Percentiles rank a stretch among this genome's conserved stretches.
phyloP scores from a whole-genome alignment of 1,139 yeast genomes.

The Protomyces inundatus region DNA sequence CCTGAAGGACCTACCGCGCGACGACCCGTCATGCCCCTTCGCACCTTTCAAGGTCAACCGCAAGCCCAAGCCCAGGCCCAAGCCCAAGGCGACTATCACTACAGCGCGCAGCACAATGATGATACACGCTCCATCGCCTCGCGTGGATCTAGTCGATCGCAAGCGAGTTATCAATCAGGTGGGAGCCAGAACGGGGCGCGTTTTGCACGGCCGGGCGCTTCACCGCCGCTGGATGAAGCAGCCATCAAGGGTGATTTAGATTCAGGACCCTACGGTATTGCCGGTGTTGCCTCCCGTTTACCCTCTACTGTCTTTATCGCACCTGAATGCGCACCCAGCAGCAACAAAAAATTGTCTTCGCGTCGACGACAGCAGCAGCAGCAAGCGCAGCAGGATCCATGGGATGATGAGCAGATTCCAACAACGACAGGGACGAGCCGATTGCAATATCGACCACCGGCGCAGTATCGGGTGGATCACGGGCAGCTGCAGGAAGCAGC shows the following conservation, averaged over 20 bases:
- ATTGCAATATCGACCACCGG: too few species aligned
- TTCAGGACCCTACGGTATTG: not conserved
- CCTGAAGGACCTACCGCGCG: not conserved
- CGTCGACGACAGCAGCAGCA: not conserved
- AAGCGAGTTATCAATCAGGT: not conserved
- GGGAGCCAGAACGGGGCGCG: too few species aligned
- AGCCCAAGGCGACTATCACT: too few species aligned
- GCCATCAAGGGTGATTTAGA: not conserved
- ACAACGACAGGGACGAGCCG: too few species aligned
- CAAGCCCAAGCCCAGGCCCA: not conserved
- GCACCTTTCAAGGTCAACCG: not conserved
- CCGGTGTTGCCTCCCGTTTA: not conserved
- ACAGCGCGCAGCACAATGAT: not conserved
- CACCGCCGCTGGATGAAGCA: too few species aligned
- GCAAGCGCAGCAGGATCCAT: not conserved
- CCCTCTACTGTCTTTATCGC: not conserved
- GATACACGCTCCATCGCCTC: slow-evolving; percentile 14
- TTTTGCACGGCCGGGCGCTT: too few species aligned
- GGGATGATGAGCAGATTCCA: too few species aligned
- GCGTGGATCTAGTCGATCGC: not conserved
- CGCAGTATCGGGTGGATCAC: too few species aligned
- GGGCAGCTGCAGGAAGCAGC: too few species aligned
- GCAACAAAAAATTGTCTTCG: too few species aligned
- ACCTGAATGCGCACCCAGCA: not conserved
- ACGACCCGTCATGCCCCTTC: not conserved